A percentile compares a stretch with the other conserved stretches of the same genome.
These are phyloP conservation scores for Monosporascus sp. DNA, from an alignment of 2,329 filamentous ascomycete species.

Conservation along the genomic window DNA sequence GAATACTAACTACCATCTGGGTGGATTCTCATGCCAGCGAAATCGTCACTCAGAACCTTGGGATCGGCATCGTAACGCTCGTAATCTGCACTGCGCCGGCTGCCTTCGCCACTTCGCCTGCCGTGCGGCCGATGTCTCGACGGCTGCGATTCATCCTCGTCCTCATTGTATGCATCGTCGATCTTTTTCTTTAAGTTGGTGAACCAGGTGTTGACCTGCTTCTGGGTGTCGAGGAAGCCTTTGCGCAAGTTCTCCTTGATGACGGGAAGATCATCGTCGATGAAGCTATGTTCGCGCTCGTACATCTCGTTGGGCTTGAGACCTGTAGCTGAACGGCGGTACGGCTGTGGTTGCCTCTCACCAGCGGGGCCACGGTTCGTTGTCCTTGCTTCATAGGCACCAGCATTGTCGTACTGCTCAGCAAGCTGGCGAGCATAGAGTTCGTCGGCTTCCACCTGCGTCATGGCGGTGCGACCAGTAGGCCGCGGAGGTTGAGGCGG, in stretches of 20 bases:
- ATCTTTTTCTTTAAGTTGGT: conserved; percentile 87
- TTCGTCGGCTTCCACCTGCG: conserved; percentile 86
- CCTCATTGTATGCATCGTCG: conserved; percentile 79
- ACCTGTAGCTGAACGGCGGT: conserved; percentile 36
- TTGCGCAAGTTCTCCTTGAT: conserved; percentile 92
- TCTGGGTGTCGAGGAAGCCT: conserved; percentile 91
- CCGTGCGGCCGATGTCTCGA: conserved; percentile 24
- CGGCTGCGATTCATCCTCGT: conserved; percentile 47
- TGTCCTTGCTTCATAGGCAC: conserved; percentile 53
- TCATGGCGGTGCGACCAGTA: conserved; percentile 55
- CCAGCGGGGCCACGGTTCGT: conserved; percentile 35
- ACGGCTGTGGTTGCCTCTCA: conserved; percentile 29
- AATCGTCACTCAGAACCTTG: conserved; percentile 83
- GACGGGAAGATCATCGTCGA: conserved; percentile 91
- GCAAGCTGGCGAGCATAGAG: conserved; percentile 87
- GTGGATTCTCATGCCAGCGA: conserved; percentile 63
- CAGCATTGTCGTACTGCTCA: conserved; percentile 73
- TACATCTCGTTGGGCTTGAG: conserved; percentile 52
- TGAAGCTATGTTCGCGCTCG: conserved; percentile 79
- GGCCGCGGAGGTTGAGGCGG: conserved; percentile 79
- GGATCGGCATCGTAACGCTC: conserved; percentile 94
- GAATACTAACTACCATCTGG: conserved; percentile 54
- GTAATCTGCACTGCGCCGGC: conserved; percentile 76
- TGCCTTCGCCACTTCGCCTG: conserved; percentile 54
- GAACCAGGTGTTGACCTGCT: conserved; percentile 90